Percentiles rank a stretch among this genome's conserved stretches.
Conservation (phyloP, 2,329 filamentous ascomycete species). For the Fusarium falciforme region DNA sequence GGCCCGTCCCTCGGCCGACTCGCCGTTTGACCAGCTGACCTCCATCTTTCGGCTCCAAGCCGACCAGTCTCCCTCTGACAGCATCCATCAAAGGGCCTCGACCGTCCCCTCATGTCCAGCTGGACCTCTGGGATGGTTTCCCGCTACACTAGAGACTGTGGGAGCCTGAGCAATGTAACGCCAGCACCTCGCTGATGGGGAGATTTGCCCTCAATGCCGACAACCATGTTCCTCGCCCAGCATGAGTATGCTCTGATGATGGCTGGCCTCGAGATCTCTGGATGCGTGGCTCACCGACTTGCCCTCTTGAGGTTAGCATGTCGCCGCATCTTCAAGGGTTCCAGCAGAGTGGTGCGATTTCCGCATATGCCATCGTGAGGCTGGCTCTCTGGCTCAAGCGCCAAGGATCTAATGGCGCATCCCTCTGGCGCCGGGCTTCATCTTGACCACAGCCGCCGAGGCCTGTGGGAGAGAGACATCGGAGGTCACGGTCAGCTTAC, state of each 20-base stretch:
- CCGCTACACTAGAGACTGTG: neutral
- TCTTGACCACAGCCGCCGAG: neutral
- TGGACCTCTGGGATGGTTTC: neutral
- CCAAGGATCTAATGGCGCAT: slow-evolving; percentile 18
- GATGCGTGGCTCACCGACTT: slow-evolving; percentile 37
- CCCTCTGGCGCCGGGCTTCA: slow-evolving; percentile 5
- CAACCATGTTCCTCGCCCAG: slow-evolving; percentile 14
- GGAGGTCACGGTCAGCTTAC: neutral
- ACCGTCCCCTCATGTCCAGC: neutral
- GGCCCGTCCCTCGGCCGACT: slow-evolving; percentile 44
- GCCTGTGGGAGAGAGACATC: neutral
- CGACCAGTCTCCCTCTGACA: slow-evolving; percentile 8
- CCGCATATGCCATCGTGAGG: slow-evolving; percentile 41
- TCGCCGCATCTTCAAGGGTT: slow-evolving; percentile 27
- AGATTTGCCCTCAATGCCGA: slow-evolving; percentile 12
- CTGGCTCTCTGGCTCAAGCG: slow-evolving; percentile 26
- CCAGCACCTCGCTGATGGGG: slow-evolving; percentile 18
- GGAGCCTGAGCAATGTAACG: slow-evolving; percentile 26
- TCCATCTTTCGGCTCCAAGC: slow-evolving; percentile 1
- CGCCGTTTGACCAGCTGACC: slow-evolving; percentile 33
- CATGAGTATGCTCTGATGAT: slow-evolving; percentile 32
- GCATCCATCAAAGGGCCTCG: slow-evolving; percentile 5
- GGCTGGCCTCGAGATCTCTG: slow-evolving; percentile 40
- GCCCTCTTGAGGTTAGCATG: slow-evolving; percentile 38
- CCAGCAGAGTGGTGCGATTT: slow-evolving; percentile 40